phyloP scores from a whole-genome alignment of 306 rosid species.

The Quercus gilva region DNA sequence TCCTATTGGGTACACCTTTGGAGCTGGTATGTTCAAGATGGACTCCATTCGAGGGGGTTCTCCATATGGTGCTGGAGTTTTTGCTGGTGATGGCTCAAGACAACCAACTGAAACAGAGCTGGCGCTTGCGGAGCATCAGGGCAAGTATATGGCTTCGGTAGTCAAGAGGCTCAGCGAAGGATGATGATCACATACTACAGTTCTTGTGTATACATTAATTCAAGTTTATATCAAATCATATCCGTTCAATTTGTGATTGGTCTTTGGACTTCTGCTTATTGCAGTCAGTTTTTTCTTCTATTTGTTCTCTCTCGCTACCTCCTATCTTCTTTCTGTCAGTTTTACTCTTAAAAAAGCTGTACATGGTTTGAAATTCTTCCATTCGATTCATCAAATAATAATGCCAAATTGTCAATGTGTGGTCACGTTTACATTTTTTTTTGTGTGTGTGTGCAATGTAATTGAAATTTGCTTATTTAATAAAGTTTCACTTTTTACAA shows the following conservation, averaged over 20 bases:
- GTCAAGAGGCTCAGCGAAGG: conserved; percentile 66
- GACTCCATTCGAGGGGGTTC: conserved; percentile 86
- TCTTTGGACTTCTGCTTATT: conserved; percentile 28
- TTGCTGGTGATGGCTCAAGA: conserved; percentile 92
- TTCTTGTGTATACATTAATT: conserved; percentile 26
- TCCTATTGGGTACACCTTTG: conserved; percentile 94
- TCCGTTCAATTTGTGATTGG: conserved; percentile 32
- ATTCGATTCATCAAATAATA: conserved; percentile 19
- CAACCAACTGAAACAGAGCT: conserved; percentile 77
- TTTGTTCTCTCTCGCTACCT: background rate
- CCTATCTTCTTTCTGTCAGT: background rate
- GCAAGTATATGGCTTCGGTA: conserved; percentile 83
- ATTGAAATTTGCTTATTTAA: background rate
- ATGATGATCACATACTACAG: conserved; percentile 34
- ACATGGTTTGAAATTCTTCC: conserved; percentile 31
- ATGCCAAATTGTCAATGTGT: background rate
- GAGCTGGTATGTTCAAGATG: conserved; percentile 90
- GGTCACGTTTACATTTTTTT: background rate
- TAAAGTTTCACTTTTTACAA: background rate
- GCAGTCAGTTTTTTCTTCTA: background rate
- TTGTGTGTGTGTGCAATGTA: background rate
- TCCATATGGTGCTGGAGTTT: conserved; percentile 92
- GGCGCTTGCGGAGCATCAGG: conserved; percentile 93
- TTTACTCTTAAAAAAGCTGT: conserved; percentile 16
- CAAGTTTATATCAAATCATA: conserved; percentile 14